These are phyloP conservation scores for Malus fusca DNA, from an alignment of 306 rosid genomes.

Conservation along the genomic window DNA sequence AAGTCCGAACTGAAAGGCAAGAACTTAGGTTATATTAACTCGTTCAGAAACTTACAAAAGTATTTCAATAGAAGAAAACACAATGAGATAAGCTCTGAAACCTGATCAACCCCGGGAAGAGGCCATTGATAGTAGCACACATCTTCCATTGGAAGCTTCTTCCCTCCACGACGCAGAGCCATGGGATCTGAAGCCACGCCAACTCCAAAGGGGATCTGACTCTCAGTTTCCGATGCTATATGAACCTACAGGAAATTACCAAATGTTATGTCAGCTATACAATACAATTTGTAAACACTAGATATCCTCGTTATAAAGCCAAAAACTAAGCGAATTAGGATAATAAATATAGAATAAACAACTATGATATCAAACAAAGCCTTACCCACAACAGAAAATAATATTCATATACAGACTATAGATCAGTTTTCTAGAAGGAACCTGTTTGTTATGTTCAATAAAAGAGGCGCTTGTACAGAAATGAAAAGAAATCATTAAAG, in stretches of 20 bases:
- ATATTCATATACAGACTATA: not conserved
- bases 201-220: slow-evolving; percentile 69
- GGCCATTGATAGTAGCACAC: slow-evolving; percentile 93
- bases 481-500: not conserved
- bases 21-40: slow-evolving; percentile 26
- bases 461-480: not conserved
- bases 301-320: slow-evolving; percentile 11
- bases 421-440: not conserved
- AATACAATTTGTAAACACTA: not conserved
- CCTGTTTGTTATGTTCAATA: not conserved
- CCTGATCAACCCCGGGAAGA: slow-evolving; percentile 89
- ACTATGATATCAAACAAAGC: not conserved
- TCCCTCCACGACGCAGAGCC: slow-evolving; percentile 93
- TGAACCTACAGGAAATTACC: slow-evolving; percentile 44
- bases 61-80: slow-evolving; percentile 3
- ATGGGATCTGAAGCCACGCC: slow-evolving; percentile 96
- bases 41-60: slow-evolving; percentile 17
- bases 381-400: not conserved
- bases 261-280: slow-evolving; percentile 7
- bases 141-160: slow-evolving; percentile 92
- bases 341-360: slow-evolving; percentile 8
- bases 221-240: slow-evolving; percentile 47
- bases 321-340: slow-evolving; percentile 1
- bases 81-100: slow-evolving; percentile 20
- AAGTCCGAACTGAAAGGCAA: slow-evolving; percentile 78